Base-by-base conservation (phyloP, 148 eudicot genomes). In the Fagopyrum esculentum region DNA sequence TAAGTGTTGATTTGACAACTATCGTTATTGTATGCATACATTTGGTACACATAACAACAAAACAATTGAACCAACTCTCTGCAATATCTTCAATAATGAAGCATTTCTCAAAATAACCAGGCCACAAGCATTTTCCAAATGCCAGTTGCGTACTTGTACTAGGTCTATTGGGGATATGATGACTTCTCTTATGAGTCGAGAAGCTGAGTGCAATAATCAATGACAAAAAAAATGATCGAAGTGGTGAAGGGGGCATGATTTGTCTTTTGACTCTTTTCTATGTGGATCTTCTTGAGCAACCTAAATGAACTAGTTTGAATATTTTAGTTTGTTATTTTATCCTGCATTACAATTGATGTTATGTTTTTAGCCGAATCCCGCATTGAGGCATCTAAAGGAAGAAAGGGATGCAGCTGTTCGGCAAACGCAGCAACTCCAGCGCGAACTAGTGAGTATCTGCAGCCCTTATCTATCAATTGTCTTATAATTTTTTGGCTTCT, bases 391-490 rank as follows among this genome's bases (percentile, higher is more conserved):
- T 9, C 81, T 86, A 56, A 87, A 83, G 81, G 90, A 82, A 26
- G 95, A 90, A 71, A 87, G 89, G 74, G 95, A 92, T 84, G 83
- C 89, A 69, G 92, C 86, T 74, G 83, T 90, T 63, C 85, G 78
- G 75, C 89, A 87, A 79, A 85, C 89, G 19, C 86, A 87, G 47
- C 92, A 85, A 74, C 87, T 92, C 61, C 88, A 86, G 80, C 86
- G 82, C 73, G 92, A 92, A 75, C 68, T 92, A 89, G 97, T 92
- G 74, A 79, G 82, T 82, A 54, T 59, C 56, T 52, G 50, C 71
- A 0, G 5, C 6, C n/a, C 50, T 51, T 45, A 12, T 74, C 69
- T 45, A 16, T 74, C 69, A 11, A 40, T 59, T 59, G 17, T 40
- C 35, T 13, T 45, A 50, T 30, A 40, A 15, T 16, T 4, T 55